Evolutionary conservation across 2,329 filamentous ascomycete species (phyloP).

Genomic region (Diaporthe batatas): DNA sequence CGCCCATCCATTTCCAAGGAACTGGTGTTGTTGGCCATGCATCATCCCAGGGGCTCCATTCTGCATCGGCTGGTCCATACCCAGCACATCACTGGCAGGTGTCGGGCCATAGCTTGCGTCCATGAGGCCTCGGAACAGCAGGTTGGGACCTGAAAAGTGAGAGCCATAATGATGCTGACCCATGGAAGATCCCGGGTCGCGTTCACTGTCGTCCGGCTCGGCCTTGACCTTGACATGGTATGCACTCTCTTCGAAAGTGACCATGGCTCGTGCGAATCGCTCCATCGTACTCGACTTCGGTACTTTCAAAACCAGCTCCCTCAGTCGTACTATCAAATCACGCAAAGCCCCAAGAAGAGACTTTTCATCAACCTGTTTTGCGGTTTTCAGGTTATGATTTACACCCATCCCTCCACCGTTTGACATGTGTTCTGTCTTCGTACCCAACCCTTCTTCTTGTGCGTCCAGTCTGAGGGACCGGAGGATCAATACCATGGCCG

Average conservation of each 20-base stretch:
- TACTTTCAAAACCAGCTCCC: slow-evolving; percentile 22
- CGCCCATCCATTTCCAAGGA: not conserved
- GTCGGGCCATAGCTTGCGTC: slow-evolving; percentile 6
- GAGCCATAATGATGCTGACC: not conserved
- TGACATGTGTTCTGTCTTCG: not conserved
- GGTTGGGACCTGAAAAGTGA: not conserved
- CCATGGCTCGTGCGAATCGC: slow-evolving; percentile 37
- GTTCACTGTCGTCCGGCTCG: not conserved
- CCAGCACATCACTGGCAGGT: not conserved
- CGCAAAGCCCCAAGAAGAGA: not conserved
- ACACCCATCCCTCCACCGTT: not conserved
- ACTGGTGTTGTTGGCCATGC: slow-evolving; percentile 6
- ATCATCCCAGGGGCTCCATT: not conserved
- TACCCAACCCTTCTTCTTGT: not conserved
- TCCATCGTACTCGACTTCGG: slow-evolving; percentile 37
- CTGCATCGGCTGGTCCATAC: slow-evolving; percentile 3
- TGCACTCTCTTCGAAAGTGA: slow-evolving; percentile 35
- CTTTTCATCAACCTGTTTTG: not conserved
- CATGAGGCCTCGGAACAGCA: slow-evolving; percentile 16
- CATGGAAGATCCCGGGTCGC: not conserved
- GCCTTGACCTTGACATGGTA: slow-evolving; percentile 19
- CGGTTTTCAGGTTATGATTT: not conserved
- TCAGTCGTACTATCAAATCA: not conserved
- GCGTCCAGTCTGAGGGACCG: slow-evolving; percentile 14
- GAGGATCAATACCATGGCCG: slow-evolving; percentile 12